Conservation (phyloP, 441 rosid genomes). For the Eruca vesicaria region DNA sequence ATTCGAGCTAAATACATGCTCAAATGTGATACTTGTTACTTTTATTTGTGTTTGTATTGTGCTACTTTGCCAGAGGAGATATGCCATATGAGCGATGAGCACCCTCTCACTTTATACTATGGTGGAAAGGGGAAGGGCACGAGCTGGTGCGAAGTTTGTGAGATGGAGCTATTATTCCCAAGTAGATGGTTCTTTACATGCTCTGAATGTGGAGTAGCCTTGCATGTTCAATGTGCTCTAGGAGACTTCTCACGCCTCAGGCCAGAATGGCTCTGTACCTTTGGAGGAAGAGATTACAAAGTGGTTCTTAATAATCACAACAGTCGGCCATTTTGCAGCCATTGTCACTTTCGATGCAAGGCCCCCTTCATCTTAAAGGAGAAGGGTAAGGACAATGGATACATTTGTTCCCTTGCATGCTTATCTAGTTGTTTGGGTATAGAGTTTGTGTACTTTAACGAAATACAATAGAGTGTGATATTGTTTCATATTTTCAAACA, state of each 20-base stretch:
- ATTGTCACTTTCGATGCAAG: constrained; percentile 3
- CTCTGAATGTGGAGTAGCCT: background rate
- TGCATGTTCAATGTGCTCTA: constrained; percentile 14
- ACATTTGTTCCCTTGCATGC: background rate
- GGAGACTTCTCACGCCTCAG: background rate
- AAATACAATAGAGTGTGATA: too few species aligned
- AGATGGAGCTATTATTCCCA: background rate
- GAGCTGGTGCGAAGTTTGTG: constrained; percentile 25
- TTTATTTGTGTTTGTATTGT: background rate
- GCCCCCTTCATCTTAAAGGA: background rate
- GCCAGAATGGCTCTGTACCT: background rate
- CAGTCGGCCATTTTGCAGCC: background rate
- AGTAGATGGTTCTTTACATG: constrained; percentile 9
- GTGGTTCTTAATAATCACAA: background rate
- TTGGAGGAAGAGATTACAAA: fast-evolving
- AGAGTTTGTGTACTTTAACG: too few species aligned
- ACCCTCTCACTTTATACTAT: too few species aligned
- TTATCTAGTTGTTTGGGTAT: background rate
- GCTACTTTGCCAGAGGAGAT: background rate
- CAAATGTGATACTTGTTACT: background rate
- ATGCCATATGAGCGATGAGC: background rate
- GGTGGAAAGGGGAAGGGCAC: too few species aligned
- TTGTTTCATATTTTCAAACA: too few species aligned
- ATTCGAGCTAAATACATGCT: fast-evolving
- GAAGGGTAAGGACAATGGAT: background rate